Base-by-base conservation (phyloP, 345 rosid species). In the Acer negundo region DNA sequence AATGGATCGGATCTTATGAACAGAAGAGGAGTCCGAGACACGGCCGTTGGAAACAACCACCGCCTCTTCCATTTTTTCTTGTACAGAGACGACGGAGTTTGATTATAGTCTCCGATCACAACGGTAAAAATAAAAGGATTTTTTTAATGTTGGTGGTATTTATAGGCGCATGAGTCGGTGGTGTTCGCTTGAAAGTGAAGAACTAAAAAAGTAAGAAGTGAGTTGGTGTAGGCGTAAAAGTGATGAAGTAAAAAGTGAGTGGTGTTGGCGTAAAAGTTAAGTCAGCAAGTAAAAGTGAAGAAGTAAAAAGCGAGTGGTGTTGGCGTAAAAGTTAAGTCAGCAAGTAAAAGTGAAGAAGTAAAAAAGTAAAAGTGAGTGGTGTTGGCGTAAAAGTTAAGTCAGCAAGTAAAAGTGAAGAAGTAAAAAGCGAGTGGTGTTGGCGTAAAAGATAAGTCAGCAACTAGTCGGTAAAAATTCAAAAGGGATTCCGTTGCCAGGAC, bases 1-100 rank as follows among this genome's bases (percentile, higher is more conserved):
- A 22, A 92, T 96, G 74, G 92, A 92, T 87, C 92, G 89, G 89
- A 94, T 94, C 85, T 88, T 87, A 83, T 83, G 80, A 76, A 88
- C 97, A 75, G 89, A 81, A 26, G 91, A 85, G 72, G 73, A 82
- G 85, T 88, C 92, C 69, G 89, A 46, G 80, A 89, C 92, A 69
- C 90, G 90, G 77, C 87, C 90, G 72, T 82, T 72, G 47, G 92
- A 86, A 82, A 90, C 85, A 62, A 91, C 31, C 31, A 28, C 31
- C 31, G 31, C 31, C 31, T 92, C 73, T 89, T 88, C 78, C 82
- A n/a, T n/a, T n/a, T 78, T 64, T 80, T 75, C 17, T 81, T 78
- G 86, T 79, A 86, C 63, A 22, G 26, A 20, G 63, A 59, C 10
- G 13, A 20, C 12, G 63, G 9, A n/a, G 24, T n/a, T 10, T 2